Evolutionary conservation across 257 asterid species (phyloP), one percentile per base, ranked within the genome.

Genomic region (Salvia splendens): DNA sequence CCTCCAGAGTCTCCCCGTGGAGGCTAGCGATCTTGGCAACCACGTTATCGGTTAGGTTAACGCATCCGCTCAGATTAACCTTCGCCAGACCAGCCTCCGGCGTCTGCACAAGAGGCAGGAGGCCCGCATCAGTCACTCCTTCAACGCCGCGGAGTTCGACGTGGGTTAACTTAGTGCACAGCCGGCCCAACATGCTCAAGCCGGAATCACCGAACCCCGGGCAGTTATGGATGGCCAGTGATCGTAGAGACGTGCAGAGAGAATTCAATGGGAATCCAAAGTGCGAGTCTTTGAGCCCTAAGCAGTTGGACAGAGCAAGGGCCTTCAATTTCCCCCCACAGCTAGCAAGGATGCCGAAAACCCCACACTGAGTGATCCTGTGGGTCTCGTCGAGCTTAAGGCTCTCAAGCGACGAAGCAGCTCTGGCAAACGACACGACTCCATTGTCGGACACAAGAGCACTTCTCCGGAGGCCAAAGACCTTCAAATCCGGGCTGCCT

Each of bases 381-480:
- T 87, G 89, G 80, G 87, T 83, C 78, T 87, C 95, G 3, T 87
- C 95, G 49, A 94, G 64, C 59, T 82, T 82, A 59, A 94, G 81
- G 79, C 76, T 81, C 75, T 85, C 96, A 2, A 91, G 86, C 0
- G 84, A 78, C 3, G 11, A 75, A 17, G 89, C 91, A 56, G 77
- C 78, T 80, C 80, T 91, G 67, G 82, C 77, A 36, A 94, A 83
- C 35, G 83, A 61, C 46, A 83, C 82, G 46, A 91, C 71, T 24
- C 99, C 99, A 51, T 73, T 81, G 58, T 94, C 98, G 0, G 98
- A 94, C 12, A 88, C 72, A 35, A 80, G 65, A 0, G 91, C 83
- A 62, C 89, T 79, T 63, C 88, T 84, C 40, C 64, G 60, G 24
- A 91, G 87, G 73, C 59, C 52, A n/a, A 85, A 72, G 50, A 69